Conservation (phyloP, 2,329 filamentous ascomycete species). For the Ophiocordyceps camponoti-floridani region DNA sequence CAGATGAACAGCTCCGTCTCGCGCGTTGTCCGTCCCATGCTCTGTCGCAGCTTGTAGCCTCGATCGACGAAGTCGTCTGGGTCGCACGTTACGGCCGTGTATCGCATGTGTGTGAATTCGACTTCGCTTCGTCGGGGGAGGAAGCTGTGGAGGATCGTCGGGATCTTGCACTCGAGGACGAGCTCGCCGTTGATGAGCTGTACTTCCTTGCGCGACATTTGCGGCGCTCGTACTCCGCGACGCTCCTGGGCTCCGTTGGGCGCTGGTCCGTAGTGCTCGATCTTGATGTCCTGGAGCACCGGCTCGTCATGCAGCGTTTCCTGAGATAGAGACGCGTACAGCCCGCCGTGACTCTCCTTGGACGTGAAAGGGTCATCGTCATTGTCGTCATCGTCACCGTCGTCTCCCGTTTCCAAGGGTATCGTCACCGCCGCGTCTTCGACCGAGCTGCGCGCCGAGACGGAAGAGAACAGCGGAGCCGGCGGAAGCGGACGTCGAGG, state of each 20-base stretch:
- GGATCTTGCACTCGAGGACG: constrained; percentile 96
- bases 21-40: constrained; percentile 63
- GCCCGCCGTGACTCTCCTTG: constrained; percentile 33
- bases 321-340: constrained; percentile 36
- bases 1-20: constrained; percentile 96
- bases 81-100: constrained; percentile 95
- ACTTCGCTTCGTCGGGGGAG: constrained; percentile 80
- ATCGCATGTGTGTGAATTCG: constrained; percentile 97
- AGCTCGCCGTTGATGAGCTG: constrained; percentile 94
- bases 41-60: constrained; percentile 86
- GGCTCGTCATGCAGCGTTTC: constrained; percentile 32
- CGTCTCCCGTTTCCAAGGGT: constrained; percentile 46
- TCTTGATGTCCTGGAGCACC: constrained; percentile 28
- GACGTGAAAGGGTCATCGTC: constrained; percentile 58
- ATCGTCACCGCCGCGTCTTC: constrained; percentile 59
- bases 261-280: constrained; percentile 72
- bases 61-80: constrained; percentile 80
- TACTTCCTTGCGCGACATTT: constrained; percentile 87
- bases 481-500: constrained; percentile 75
- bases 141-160: constrained; percentile 95
- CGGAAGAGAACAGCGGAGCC: constrained; percentile 59
- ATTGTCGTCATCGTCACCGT: constrained; percentile 20
- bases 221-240: constrained; percentile 68
- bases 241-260: constrained; percentile 76
- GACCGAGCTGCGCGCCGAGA: constrained; percentile 25